Base-by-base conservation (phyloP, 306 rosid genomes). In the Arachis hypogaea region DNA sequence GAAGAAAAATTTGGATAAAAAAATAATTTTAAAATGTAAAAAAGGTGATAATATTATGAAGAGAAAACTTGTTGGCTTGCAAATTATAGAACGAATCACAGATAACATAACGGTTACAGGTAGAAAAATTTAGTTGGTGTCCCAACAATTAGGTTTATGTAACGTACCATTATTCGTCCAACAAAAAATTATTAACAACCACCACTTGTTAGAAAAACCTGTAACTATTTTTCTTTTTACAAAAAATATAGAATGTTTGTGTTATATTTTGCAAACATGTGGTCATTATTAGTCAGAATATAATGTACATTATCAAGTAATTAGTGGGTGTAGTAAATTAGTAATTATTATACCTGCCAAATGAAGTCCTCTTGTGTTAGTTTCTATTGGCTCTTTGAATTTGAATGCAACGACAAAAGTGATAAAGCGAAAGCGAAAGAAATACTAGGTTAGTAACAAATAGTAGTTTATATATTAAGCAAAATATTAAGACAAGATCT, bases 101-200 rank as follows among this genome's bases (percentile, higher is more conserved):
- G 28, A 22, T 1, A 22, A 22, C 28, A 22, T 22, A 22, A 22
- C 28, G 28, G 28, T 22, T 22, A 22, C 28, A 22, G 28, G 28
- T 22, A 22, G 28, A 1, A 22, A 22, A 22, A 1, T 22, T 8
- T 0, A 46, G 14, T 14, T 69, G 52, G 5, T 16, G 63, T 36
- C 63, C 38, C 62, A 38, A 54, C 74, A 69, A 69, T 40, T 54
- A 11, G 74, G 51, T 69, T 40, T 40, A 40, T 54, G 11, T 16
- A 16, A 4, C 2, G 4, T 28, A 7, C 28, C 8, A 61, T 62
- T 8, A 38, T 30, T 54, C 6, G 40, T 52, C 55, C 66, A 29
- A 42, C 51, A 64, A n/a, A 0, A 6, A 36, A 33, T 0, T 33
- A 33, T 2, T 33, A 33, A 33, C 38, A 33, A 33, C 4, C 38